Percentiles rank a stretch among this genome's conserved stretches.
Conservation (phyloP, 2,329 filamentous ascomycete species). For the Talaromyces sp. region DNA sequence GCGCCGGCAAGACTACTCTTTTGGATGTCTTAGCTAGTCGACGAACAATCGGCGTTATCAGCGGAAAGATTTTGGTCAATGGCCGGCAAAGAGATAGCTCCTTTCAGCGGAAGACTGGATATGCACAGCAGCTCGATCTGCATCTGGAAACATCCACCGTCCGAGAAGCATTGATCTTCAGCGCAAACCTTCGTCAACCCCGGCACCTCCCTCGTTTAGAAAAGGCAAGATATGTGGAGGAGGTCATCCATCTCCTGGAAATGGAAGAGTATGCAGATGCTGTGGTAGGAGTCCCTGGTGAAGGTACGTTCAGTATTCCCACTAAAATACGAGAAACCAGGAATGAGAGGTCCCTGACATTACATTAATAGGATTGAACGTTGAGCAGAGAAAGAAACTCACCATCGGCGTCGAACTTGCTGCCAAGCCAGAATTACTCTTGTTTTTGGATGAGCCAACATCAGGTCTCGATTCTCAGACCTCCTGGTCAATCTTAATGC, state of each 20-base stretch:
- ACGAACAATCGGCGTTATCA: constrained; percentile 81
- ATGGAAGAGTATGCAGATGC: constrained; percentile 88
- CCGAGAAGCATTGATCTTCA: constrained; percentile 81
- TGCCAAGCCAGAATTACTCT: constrained; percentile 83
- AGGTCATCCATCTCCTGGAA: constrained; percentile 83
- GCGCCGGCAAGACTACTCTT: constrained; percentile 86
- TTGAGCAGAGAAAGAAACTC: constrained; percentile 68
- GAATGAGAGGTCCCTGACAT: background rate
- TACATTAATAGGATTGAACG: constrained; percentile 51
- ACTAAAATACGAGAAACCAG: background rate
- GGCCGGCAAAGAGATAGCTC: constrained; percentile 64
- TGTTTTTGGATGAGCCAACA: constrained; percentile 92
- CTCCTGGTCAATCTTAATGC: constrained; percentile 81
- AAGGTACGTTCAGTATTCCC: constrained; percentile 53
- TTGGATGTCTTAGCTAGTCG: constrained; percentile 80
- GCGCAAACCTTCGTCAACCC: constrained; percentile 78
- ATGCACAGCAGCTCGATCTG: constrained; percentile 71
- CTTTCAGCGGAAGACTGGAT: constrained; percentile 32
- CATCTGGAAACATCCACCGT: constrained; percentile 80
- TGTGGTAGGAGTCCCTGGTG: constrained; percentile 81
- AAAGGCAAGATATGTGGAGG: constrained; percentile 80
- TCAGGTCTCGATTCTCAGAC: constrained; percentile 89
- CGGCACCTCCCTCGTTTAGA: constrained; percentile 67
- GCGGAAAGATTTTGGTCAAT: constrained; percentile 78
- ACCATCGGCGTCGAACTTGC: constrained; percentile 93